A percentile compares a stretch with the other conserved stretches of the same genome.
These are phyloP conservation scores for Tuctoria greenei DNA, from an alignment of 176 grass and related monocot genomes.

Conservation along the genomic window DNA sequence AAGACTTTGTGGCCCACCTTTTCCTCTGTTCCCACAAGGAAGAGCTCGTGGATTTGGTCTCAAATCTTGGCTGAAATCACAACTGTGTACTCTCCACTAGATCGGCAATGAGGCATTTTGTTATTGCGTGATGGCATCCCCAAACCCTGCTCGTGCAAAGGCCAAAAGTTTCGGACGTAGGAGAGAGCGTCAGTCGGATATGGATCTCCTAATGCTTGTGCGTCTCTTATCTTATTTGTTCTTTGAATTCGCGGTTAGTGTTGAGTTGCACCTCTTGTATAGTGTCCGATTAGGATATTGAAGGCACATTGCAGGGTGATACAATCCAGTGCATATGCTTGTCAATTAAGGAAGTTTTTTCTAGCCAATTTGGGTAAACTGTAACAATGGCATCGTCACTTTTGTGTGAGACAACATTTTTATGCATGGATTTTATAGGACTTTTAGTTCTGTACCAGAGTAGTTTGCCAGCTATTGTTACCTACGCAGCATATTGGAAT, in stretches of 20 bases:
- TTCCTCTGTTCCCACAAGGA: constrained; percentile 28
- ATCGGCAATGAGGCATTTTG: constrained; percentile 36
- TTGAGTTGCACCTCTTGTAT: constrained; percentile 4
- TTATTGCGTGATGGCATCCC: constrained; percentile 36
- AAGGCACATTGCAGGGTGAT: not conserved
- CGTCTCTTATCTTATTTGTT: constrained; percentile 5
- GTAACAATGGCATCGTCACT: not conserved
- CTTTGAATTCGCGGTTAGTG: not conserved
- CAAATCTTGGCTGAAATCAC: constrained; percentile 54
- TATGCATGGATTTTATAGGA: not conserved
- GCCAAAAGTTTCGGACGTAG: constrained; percentile 19
- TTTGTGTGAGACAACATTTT: not conserved
- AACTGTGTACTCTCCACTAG: constrained; percentile 52
- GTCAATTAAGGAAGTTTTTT: too few species aligned
- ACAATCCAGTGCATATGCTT: constrained; percentile 4
- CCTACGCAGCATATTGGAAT: constrained; percentile 14
- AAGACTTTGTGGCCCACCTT: constrained; percentile 45
- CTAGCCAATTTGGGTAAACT: too few species aligned
- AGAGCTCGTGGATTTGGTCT: constrained; percentile 39
- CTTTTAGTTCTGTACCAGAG: constrained; percentile 15
- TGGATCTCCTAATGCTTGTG: constrained; percentile 1
- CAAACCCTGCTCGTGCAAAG: constrained; percentile 5
- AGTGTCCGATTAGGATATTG: not conserved
- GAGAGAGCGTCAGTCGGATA: constrained; percentile 21
- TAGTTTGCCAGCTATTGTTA: not conserved